Base-by-base conservation (phyloP, 345 rosid genomes). In the Acer negundo region DNA sequence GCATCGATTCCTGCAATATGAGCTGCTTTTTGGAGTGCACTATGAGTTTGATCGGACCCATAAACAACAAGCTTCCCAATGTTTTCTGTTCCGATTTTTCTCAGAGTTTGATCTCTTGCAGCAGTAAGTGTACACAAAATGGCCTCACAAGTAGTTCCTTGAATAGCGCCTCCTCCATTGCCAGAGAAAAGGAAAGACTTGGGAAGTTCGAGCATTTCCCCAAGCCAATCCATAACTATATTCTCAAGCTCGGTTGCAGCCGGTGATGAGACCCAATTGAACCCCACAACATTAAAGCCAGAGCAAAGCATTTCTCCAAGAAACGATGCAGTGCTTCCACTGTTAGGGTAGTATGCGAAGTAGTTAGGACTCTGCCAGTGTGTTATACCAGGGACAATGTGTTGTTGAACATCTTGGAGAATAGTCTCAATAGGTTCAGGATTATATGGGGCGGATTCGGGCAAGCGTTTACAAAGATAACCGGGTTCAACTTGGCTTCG, bases 211-310 rank as follows among this genome's bases (percentile, higher is more conserved):
- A 85, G 83, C 84, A 86, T 81, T 11, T 79, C 24, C 9, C 83
- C 86, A 6, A 88, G 77, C 88, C 87, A 89, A 22, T 89, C 88
- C 80, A 78, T 80, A 8, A 87, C 84, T 10, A 78, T 73, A 68
- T 22, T 71, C 72, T 89, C 90, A 5, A 87, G 87, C 59, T 89
- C 90, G 0, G 90, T 89, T 79, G 90, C 89, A 13, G 85, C 85
- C 0, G 87, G 89, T 9, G 92, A 89, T 0, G 90, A 68, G 35
- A 81, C 31, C 92, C 88, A 89, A 17, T 79, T 83, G 76, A 88
- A 86, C 6, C 88, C 89, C 0, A 82, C 84, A 1, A 84, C 88
- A n/a, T 75, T 77, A 49, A 88, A 84, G 16, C 86, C 88, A 1
- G 83, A 20, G 28, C 82, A 49, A 46, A 86, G 83, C 75, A 86